Conservation (phyloP, 345 rosid genomes). For the Melaleuca quinquenervia region DNA sequence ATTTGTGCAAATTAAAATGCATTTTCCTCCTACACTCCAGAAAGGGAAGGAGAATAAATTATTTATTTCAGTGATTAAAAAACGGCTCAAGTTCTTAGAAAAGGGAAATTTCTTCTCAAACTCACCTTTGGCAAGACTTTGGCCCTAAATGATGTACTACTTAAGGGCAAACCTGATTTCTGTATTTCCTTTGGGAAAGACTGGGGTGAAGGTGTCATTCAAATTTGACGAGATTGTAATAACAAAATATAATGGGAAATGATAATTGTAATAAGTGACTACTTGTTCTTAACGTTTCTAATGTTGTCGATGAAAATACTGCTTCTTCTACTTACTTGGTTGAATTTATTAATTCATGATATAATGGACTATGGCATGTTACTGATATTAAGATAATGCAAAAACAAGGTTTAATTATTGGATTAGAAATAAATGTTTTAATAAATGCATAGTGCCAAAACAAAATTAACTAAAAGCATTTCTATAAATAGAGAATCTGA, state of each 20-base stretch:
- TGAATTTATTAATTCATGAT: background rate
- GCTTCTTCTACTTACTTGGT: background rate
- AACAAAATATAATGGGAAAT: background rate
- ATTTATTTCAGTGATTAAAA: background rate
- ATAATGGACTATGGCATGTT: background rate
- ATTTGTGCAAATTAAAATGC: background rate
- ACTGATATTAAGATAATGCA: background rate
- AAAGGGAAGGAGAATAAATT: background rate
- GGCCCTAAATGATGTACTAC: background rate
- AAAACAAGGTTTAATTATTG: too few species aligned
- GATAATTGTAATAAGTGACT: background rate
- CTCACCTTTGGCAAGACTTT: background rate
- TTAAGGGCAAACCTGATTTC: background rate
- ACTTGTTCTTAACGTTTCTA: too few species aligned
- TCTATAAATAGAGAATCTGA: background rate
- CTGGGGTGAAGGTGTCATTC: background rate
- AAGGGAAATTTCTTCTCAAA: background rate
- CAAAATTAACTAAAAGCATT: background rate
- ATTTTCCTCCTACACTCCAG: background rate
- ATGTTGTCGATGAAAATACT: too few species aligned
- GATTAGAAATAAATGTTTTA: too few species aligned
- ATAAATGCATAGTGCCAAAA: too few species aligned
- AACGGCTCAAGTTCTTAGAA: background rate
- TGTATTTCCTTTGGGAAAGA: background rate
- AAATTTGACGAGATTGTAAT: background rate